phyloP scores from a whole-genome alignment of 495 filamentous ascomycete genomes.

The Penicillium bovifimosum region DNA sequence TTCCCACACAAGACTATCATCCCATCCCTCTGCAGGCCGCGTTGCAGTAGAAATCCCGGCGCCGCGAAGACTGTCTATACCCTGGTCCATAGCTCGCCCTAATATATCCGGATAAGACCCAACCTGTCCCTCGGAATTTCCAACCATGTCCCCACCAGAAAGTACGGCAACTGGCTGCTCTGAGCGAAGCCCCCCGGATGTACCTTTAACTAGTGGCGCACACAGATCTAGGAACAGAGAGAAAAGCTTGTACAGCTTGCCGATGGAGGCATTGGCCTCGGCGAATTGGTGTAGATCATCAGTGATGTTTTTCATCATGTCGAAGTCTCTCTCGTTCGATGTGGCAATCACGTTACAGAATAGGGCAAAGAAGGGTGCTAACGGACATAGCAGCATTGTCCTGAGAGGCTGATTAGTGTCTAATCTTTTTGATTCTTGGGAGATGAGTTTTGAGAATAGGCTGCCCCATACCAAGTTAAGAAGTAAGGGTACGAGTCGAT shows the following conservation, averaged over 20 bases:
- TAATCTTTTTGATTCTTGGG: no score
- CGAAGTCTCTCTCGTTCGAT: conserved; percentile 26
- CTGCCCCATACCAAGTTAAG: conserved; percentile 22
- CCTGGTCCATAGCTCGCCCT: conserved; percentile 1
- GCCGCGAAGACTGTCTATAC: not conserved
- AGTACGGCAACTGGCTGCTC: not conserved
- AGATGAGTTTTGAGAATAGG: not conserved
- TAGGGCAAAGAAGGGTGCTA: conserved; percentile 30
- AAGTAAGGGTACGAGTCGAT: conserved; percentile 28
- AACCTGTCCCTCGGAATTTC: not conserved
- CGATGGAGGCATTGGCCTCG: conserved; percentile 20
- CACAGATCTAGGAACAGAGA: conserved; percentile 27
- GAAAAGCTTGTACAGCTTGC: conserved; percentile 26
- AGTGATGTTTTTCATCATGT: conserved; percentile 26
- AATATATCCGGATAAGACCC: conserved; percentile 3
- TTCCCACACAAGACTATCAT: conserved; percentile 32
- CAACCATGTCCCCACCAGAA: not conserved
- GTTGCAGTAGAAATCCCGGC: not conserved
- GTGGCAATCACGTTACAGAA: conserved; percentile 33
- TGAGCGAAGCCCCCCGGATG: not conserved
- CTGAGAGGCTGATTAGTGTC: conserved; percentile 5
- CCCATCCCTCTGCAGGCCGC: conserved; percentile 19
- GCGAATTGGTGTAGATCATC: conserved; percentile 24
- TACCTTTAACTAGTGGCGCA: conserved; percentile 16
- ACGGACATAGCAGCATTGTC: conserved; percentile 29